phyloP scores from a whole-genome alignment of 192 early-diverging fungal genomes.

The Kickxella alabastrina region DNA sequence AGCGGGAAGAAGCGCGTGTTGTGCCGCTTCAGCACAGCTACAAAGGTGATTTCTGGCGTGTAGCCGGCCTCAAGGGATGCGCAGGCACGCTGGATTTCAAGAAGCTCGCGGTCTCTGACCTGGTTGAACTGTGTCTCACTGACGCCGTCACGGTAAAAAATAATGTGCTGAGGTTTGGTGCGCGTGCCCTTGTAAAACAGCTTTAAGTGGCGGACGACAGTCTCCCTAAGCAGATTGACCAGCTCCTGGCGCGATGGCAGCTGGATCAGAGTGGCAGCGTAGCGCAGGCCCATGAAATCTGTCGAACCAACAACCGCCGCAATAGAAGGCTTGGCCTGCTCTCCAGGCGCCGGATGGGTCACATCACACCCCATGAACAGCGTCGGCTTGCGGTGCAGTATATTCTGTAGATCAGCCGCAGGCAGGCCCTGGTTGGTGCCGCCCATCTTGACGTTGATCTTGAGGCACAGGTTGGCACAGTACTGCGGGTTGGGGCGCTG shows the following conservation, averaged over 20 bases:
- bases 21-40: conserved; percentile 79
- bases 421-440: conserved; percentile 77
- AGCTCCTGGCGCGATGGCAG: conserved; percentile 70
- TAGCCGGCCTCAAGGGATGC: conserved; percentile 62
- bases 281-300: conserved; percentile 61
- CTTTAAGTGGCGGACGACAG: conserved; percentile 63
- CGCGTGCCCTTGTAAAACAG: conserved; percentile 57
- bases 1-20: conserved; percentile 73
- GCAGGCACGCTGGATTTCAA: conserved; percentile 65
- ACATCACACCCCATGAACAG: conserved; percentile 90
- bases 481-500: conserved; percentile 78
- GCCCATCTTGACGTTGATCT: too few relatives aligned
- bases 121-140: conserved; percentile 81
- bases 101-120: conserved; percentile 72
- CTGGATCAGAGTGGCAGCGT: conserved; percentile 60
- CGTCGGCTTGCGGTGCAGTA: conserved; percentile 69
- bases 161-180: conserved; percentile 65
- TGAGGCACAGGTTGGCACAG: conserved; percentile 91
- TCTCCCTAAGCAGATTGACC: conserved; percentile 59
- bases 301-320: conserved; percentile 73
- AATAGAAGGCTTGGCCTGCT: conserved; percentile 64
- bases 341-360: conserved; percentile 76
- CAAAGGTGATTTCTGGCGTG: conserved; percentile 71
- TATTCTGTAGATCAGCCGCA: conserved; percentile 40
- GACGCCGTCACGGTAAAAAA: conserved; percentile 90